Evolutionary conservation across 2,329 filamentous ascomycete species (phyloP).

Genomic region (Daldinia sp.): DNA sequence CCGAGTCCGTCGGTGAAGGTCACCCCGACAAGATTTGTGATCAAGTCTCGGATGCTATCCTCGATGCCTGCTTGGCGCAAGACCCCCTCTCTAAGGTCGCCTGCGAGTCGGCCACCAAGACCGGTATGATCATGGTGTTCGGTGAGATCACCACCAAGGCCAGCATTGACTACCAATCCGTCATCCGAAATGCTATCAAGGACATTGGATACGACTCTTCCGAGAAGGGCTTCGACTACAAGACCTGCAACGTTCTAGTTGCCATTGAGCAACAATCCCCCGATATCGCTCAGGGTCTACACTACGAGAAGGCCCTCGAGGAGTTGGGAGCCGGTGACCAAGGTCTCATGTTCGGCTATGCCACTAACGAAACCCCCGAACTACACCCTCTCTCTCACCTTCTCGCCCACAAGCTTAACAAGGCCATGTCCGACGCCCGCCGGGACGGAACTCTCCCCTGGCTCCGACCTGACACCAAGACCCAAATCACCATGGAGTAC

Average conservation of each 20-base stretch:
- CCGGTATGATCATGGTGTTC: conserved; percentile 99
- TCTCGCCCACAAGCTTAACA: conserved; percentile 96
- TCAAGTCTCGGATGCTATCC: conserved; percentile 97
- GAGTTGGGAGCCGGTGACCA: conserved; percentile 98
- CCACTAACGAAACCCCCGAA: conserved; percentile 98
- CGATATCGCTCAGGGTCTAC: conserved; percentile 98
- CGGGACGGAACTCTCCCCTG: conserved; percentile 88
- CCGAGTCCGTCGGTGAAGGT: conserved; percentile 88
- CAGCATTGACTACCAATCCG: conserved; percentile 95
- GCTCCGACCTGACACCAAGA: conserved; percentile 99
- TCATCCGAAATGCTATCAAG: conserved; percentile 94
- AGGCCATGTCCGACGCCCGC: conserved; percentile 89
- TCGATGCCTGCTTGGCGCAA: conserved; percentile 94
- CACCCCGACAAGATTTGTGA: conserved; percentile 98
- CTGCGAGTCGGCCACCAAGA: conserved; percentile 99
- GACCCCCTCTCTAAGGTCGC: conserved; percentile 99
- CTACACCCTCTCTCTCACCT: conserved; percentile 93
- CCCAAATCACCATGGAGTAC: conserved; percentile 99
- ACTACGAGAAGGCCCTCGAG: conserved; percentile 97
- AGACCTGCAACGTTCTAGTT: conserved; percentile 98
- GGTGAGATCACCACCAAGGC: conserved; percentile 99
- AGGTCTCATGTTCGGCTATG: conserved; percentile 99
- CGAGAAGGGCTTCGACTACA: conserved; percentile 99
- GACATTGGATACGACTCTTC: conserved; percentile 99
- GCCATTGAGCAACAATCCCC: conserved; percentile 99